Evolutionary conservation across 805 yeast genomes (phyloP).

Genomic region (Lipomyces mesembrius): DNA sequence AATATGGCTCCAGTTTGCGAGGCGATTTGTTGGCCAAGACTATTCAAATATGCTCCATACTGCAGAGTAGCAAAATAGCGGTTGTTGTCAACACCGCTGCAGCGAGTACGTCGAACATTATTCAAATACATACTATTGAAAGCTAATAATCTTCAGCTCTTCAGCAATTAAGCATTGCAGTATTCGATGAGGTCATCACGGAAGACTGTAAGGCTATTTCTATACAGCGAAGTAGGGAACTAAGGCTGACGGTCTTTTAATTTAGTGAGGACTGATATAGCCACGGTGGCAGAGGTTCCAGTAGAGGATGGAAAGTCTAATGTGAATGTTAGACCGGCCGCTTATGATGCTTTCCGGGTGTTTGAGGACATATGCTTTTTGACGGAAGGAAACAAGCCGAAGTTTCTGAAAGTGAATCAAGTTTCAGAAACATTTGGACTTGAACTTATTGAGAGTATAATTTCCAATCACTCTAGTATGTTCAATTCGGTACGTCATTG

Average conservation of each 20-base stretch:
- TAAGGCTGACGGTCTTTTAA: neutral
- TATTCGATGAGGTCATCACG: constrained; percentile 65
- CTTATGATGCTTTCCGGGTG: constrained; percentile 71
- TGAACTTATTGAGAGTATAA: constrained; percentile 79
- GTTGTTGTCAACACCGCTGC: constrained; percentile 88
- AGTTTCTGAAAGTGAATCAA: constrained; percentile 56
- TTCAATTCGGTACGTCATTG: constrained; percentile 49
- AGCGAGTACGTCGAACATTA: constrained; percentile 55
- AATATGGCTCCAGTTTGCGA: constrained; percentile 59
- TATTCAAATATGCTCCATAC: constrained; percentile 68
- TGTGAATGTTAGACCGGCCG: constrained; percentile 46
- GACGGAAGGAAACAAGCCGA: constrained; percentile 61
- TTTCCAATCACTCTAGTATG: constrained; percentile 62
- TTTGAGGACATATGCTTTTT: constrained; percentile 74
- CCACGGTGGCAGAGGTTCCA: constrained; percentile 35
- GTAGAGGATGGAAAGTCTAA: constrained; percentile 38
- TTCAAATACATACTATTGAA: neutral
- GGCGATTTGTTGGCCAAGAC: constrained; percentile 63
- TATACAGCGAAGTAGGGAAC: neutral
- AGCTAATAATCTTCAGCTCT: constrained; percentile 50
- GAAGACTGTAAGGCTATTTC: constrained; percentile 20
- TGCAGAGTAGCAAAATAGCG: constrained; percentile 71
- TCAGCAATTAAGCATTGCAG: constrained; percentile 77
- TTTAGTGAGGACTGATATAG: constrained; percentile 8
- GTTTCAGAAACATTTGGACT: constrained; percentile 71